These are phyloP conservation scores for Magnusiomyces tetraspermus DNA, from an alignment of 1,139 yeast genomes.

Conservation along the genomic window DNA sequence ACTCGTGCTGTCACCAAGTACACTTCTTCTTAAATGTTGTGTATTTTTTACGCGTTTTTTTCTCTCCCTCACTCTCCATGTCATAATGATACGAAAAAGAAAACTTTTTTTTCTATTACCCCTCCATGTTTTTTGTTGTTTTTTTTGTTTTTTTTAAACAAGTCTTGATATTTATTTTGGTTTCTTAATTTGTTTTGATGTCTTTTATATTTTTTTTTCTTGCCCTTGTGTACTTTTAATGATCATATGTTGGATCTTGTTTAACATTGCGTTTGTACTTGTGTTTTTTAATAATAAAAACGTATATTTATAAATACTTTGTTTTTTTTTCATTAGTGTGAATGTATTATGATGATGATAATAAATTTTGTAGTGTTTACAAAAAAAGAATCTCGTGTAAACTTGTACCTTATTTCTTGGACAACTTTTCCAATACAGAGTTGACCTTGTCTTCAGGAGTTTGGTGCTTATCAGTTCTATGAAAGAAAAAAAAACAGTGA, in stretches of 20 bases:
- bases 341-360: neutral
- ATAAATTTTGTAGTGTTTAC: neutral
- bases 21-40: constrained; percentile 47
- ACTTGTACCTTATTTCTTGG: no score
- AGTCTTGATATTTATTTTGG: constrained; percentile 5
- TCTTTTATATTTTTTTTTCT: constrained; percentile 6
- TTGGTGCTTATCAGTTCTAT: constrained; percentile 31
- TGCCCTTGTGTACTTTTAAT: constrained; percentile 8
- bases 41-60: no score
- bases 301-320: neutral
- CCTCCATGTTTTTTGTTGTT: no score
- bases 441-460: constrained; percentile 29
- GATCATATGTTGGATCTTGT: constrained; percentile 4
- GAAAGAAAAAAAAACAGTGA: no score
- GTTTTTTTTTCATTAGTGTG: neutral
- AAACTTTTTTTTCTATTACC: no score
- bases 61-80: no score
- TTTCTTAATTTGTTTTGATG: constrained; percentile 8
- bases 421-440: constrained; percentile 18
- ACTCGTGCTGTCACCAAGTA: constrained; percentile 99
- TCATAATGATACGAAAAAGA: no score
- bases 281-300: no score
- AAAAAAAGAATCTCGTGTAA: no score
- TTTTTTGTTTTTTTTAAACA: constrained; percentile 2
- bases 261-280: no score